A percentile compares a stretch with the other conserved stretches of the same genome.
These are phyloP conservation scores for Lipomyces kockii DNA, from an alignment of 805 yeast genomes.

Conservation along the genomic window DNA sequence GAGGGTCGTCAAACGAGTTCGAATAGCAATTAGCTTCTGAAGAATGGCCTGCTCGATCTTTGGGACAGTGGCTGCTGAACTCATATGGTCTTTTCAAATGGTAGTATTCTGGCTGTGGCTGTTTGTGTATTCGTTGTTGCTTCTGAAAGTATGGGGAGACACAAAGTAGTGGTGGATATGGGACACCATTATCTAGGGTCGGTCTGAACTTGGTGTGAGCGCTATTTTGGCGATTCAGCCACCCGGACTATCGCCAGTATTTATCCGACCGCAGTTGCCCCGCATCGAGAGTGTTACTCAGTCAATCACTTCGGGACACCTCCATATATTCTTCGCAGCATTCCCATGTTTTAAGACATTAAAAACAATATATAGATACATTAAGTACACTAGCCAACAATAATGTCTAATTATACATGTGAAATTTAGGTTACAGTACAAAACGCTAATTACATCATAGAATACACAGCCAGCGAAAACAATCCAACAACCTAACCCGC, in stretches of 20 bases:
- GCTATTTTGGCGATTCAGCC: neutral
- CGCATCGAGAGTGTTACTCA: neutral
- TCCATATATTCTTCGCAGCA: neutral
- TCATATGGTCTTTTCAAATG: slow-evolving; percentile 9
- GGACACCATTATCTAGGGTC: neutral
- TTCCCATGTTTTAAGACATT: neutral
- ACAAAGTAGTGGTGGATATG: neutral
- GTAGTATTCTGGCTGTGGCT: neutral
- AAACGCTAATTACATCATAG: slow-evolving; percentile 1
- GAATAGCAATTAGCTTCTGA: slow-evolving; percentile 40
- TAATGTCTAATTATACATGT: neutral
- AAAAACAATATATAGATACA: neutral
- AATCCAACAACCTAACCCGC: neutral
- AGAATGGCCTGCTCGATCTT: slow-evolving; percentile 43
- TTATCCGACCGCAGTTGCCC: neutral
- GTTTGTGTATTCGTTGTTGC: neutral
- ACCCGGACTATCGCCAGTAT: neutral
- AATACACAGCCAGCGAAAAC: neutral
- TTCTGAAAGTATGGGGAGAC: neutral
- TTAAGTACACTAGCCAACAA: neutral
- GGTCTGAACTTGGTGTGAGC: neutral
- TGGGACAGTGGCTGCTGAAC: slow-evolving; percentile 38
- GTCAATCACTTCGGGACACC: neutral
- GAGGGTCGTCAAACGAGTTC: slow-evolving; percentile 41
- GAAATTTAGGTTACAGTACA: neutral